phyloP scores from a whole-genome alignment of 768 basidiomycete genomes.

The Suillus alpinus region DNA sequence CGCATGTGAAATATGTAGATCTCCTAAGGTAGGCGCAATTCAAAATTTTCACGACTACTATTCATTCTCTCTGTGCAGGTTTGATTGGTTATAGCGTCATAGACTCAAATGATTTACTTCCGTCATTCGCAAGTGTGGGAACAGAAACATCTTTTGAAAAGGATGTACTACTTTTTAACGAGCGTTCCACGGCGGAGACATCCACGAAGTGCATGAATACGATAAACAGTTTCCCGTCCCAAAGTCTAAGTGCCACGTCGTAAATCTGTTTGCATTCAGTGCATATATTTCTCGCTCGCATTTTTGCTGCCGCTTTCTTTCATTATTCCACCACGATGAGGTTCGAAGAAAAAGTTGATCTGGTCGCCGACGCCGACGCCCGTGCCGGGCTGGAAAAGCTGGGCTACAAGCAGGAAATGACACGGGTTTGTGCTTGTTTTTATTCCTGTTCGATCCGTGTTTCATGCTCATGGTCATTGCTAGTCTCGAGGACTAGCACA shows the following conservation, averaged over 20 bases:
- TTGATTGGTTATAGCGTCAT: not conserved
- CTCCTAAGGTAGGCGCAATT: not conserved
- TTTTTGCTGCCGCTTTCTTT: not conserved
- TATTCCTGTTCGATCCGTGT: not conserved
- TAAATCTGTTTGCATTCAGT: not conserved
- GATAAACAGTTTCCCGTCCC: not conserved
- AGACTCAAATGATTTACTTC: not conserved
- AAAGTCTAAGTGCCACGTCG: not conserved
- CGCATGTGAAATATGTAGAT: not conserved
- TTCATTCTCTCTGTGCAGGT: not conserved
- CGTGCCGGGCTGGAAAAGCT: slow-evolving; percentile 44
- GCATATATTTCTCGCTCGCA: not conserved
- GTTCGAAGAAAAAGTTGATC: slow-evolving; percentile 12
- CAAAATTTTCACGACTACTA: not conserved
- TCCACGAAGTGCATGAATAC: not conserved
- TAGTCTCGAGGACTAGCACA: slow-evolving; percentile 52
- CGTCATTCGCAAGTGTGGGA: not conserved
- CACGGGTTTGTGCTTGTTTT: slow-evolving; percentile 34
- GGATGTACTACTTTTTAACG: not conserved
- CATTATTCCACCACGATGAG: slow-evolving; percentile 8
- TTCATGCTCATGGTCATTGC: not conserved
- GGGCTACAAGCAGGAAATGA: slow-evolving; percentile 56
- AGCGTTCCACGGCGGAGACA: not conserved
- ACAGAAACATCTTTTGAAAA: not conserved
- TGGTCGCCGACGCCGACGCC: slow-evolving; percentile 22